These are phyloP conservation scores for Bryoerythrophyllum caledonicum DNA, from an alignment of 225 moss, liverwort and hornwort genomes.

Conservation along the genomic window DNA sequence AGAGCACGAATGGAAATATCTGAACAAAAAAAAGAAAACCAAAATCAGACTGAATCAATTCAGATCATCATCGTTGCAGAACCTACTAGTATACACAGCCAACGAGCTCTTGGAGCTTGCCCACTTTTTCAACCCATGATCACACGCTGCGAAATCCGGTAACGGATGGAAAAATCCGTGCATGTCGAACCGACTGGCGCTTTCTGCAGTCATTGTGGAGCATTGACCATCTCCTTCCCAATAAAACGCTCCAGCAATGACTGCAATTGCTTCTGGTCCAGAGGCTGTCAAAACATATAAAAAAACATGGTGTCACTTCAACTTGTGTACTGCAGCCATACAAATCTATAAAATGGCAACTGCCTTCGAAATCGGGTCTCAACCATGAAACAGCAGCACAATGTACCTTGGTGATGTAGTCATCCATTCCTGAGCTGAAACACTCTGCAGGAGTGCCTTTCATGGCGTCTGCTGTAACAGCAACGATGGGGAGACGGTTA, in stretches of 20 bases:
- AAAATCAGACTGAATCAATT: not conserved
- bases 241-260: slow-evolving; percentile 48
- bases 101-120: slow-evolving; percentile 20
- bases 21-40: not conserved
- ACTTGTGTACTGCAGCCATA: not conserved
- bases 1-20: not conserved
- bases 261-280: slow-evolving; percentile 51
- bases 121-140: not conserved
- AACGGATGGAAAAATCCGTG: not conserved
- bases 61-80: slow-evolving; percentile 4
- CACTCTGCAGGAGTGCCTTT: slow-evolving; percentile 73
- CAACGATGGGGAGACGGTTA: slow-evolving; percentile 68
- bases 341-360: not conserved
- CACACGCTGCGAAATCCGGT: not conserved
- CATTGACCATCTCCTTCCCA: slow-evolving; percentile 46
- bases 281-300: slow-evolving; percentile 29
- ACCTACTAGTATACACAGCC: slow-evolving; percentile 1
- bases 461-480: slow-evolving; percentile 81
- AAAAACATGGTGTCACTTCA: not conserved
- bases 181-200: too few relatives aligned
- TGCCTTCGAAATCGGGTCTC: too few relatives aligned
- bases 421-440: slow-evolving; percentile 79
- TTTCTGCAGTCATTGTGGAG: slow-evolving; percentile 17
- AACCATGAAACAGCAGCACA: not conserved
- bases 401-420: slow-evolving; percentile 75